Conservation (phyloP, 805 yeast species). For the Clavispora vitiphila region DNA sequence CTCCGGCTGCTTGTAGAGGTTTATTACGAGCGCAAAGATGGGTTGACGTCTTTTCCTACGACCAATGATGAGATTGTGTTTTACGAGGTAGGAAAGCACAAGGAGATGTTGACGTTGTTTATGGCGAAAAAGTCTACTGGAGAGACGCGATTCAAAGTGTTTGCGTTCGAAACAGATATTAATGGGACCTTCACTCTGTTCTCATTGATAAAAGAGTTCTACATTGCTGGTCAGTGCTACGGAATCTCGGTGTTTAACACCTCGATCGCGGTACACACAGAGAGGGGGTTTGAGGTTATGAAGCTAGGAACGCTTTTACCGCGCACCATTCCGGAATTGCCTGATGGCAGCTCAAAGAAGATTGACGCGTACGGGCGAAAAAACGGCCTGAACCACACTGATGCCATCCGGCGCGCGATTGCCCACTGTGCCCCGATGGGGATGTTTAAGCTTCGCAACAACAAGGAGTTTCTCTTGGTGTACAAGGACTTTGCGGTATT, state of each 20-base stretch:
- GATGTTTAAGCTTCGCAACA: conserved; percentile 55
- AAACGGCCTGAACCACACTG: conserved; percentile 20
- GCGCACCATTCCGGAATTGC: conserved; percentile 53
- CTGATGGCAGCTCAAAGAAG: conserved; percentile 15
- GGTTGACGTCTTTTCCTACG: conserved; percentile 43
- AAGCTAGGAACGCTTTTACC: conserved; percentile 55
- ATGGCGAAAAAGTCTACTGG: conserved; percentile 50
- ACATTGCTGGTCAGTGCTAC: conserved; percentile 50
- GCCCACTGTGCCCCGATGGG: conserved; percentile 49
- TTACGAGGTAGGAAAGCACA: conserved; percentile 67
- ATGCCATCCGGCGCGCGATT: conserved; percentile 36
- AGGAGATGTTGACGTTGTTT: conserved; percentile 53
- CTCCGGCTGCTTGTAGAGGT: conserved; percentile 59
- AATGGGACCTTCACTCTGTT: conserved; percentile 40
- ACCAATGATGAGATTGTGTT: conserved; percentile 47
- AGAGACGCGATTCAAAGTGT: conserved; percentile 50
- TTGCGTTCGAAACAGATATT: conserved; percentile 53
- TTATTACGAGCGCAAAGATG: conserved; percentile 40
- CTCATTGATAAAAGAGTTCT: conserved; percentile 40
- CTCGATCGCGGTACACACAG: conserved; percentile 61
- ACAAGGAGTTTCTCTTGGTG: conserved; percentile 53
- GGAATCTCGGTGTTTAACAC: conserved; percentile 62
- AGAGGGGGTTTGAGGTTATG: conserved; percentile 62
- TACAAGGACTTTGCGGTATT: conserved; percentile 70
- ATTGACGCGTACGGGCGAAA: conserved; percentile 30